Evolutionary conservation across 345 rosid genomes (phyloP).

Genomic region (Citrus unshiu): DNA sequence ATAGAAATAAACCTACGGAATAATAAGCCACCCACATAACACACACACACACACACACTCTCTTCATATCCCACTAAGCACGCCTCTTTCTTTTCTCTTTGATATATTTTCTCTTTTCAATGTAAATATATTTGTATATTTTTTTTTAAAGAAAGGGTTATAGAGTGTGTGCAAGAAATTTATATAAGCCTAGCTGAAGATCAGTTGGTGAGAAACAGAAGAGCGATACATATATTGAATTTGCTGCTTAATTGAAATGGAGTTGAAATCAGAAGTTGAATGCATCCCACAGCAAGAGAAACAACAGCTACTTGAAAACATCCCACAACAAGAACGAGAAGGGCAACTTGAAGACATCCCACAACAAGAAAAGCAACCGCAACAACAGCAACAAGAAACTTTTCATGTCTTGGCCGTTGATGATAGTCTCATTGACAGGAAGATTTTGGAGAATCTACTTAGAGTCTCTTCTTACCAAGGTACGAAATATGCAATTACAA

Average conservation of each 20-base stretch:
- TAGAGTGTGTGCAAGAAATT: too few relatives aligned
- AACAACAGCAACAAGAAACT: conserved; percentile 16
- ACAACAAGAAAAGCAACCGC: neutral
- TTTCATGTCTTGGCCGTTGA: conserved; percentile 65
- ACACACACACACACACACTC: too few relatives aligned
- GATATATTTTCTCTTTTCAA: too few relatives aligned
- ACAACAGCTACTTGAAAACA: too few relatives aligned
- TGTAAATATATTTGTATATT: too few relatives aligned
- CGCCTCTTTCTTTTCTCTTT: neutral
- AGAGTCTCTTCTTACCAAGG: conserved; percentile 50
- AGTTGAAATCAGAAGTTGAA: conserved; percentile 20
- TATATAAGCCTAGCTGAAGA: neutral
- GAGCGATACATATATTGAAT: neutral
- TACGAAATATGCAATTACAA: neutral
- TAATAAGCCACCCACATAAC: neutral
- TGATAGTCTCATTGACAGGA: conserved; percentile 55
- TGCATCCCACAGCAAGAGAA: neutral
- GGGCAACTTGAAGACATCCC: neutral
- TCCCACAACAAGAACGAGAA: too few relatives aligned
- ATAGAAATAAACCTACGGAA: conserved; percentile 15
- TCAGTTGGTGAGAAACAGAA: neutral
- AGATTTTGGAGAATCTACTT: conserved; percentile 49
- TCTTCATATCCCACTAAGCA: neutral
- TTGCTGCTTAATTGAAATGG: conserved; percentile 21
- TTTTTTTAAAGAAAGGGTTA: too few relatives aligned